Evolutionary conservation across 495 filamentous ascomycete species (phyloP).

Genomic region (Aspergillus haitiensis): DNA sequence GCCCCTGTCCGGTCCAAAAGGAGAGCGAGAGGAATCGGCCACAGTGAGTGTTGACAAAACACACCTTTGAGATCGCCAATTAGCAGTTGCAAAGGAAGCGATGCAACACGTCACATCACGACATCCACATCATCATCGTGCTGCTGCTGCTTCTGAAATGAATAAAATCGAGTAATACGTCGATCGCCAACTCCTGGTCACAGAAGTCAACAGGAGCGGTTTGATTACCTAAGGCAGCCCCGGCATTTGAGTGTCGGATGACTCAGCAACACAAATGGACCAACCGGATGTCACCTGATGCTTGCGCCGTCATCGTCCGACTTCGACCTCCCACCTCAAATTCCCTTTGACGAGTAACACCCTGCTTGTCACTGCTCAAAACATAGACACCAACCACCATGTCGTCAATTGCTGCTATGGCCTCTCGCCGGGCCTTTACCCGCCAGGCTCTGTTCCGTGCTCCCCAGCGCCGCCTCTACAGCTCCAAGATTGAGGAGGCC

Average conservation of each 20-base stretch:
- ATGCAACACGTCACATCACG: conserved; percentile 16
- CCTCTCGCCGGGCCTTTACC: conserved; percentile 51
- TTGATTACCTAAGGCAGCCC: neutral
- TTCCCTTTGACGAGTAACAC: conserved; percentile 25
- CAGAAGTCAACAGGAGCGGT: neutral
- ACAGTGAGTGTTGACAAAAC: conserved; percentile 12
- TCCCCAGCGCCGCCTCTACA: conserved; percentile 43
- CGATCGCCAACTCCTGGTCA: neutral
- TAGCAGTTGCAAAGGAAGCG: conserved; percentile 5
- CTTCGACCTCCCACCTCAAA: conserved; percentile 25
- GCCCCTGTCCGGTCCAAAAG: conserved; percentile 12
- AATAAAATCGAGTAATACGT: conserved; percentile 3
- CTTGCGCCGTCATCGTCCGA: conserved; percentile 39
- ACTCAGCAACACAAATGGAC: conserved; percentile 29
- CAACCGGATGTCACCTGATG: conserved; percentile 39
- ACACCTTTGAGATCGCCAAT: conserved; percentile 10
- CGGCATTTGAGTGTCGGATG: conserved; percentile 14
- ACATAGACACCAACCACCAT: conserved; percentile 38
- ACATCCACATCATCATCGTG: conserved; percentile 10
- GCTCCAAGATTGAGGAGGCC: conserved; percentile 50
- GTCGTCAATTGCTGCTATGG: conserved; percentile 55
- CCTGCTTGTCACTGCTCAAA: conserved; percentile 15
- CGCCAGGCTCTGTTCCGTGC: conserved; percentile 47
- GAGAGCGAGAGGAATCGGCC: neutral
- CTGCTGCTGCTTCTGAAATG: neutral